Percentiles rank a stretch among this genome's conserved stretches.
Conservation (phyloP, 176 grass and related monocot species). For the Guadua angustifolia region DNA sequence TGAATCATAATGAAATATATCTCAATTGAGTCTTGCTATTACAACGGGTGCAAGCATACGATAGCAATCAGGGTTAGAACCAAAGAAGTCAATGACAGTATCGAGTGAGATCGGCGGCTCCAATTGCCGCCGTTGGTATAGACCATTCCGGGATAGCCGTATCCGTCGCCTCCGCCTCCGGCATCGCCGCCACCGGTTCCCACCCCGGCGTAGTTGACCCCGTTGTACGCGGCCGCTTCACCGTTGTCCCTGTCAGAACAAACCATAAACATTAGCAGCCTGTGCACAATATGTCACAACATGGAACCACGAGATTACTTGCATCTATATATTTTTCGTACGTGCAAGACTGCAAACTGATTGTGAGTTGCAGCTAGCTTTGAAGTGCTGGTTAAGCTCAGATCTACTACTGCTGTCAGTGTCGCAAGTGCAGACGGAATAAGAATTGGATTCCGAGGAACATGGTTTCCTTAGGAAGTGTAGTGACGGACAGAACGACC, state of each 20-base stretch:
- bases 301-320: not conserved
- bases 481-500: not conserved
- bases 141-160: slow-evolving; percentile 62
- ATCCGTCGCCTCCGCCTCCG: slow-evolving; percentile 11
- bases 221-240: slow-evolving; percentile 29
- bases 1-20: slow-evolving; percentile 43
- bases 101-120: not conserved
- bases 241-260: slow-evolving; percentile 54
- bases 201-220: slow-evolving; percentile 57
- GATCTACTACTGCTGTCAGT: slow-evolving; percentile 40
- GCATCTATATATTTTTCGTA: not conserved
- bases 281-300: not conserved
- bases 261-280: not conserved
- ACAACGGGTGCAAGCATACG: slow-evolving; percentile 41
- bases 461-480: not conserved
- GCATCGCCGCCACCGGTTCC: not conserved
- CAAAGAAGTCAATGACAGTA: not conserved
- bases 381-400: slow-evolving; percentile 12
- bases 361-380: not conserved
- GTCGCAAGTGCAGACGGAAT: not conserved
- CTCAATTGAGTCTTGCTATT: slow-evolving; percentile 14
- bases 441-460: slow-evolving; percentile 41
- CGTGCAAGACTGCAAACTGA: not conserved
- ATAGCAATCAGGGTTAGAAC: slow-evolving; percentile 23
- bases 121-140: slow-evolving; percentile 43